Evolutionary conservation across 192 early-diverging fungal genomes (phyloP).

Genomic region (Funneliformis geosporum): DNA sequence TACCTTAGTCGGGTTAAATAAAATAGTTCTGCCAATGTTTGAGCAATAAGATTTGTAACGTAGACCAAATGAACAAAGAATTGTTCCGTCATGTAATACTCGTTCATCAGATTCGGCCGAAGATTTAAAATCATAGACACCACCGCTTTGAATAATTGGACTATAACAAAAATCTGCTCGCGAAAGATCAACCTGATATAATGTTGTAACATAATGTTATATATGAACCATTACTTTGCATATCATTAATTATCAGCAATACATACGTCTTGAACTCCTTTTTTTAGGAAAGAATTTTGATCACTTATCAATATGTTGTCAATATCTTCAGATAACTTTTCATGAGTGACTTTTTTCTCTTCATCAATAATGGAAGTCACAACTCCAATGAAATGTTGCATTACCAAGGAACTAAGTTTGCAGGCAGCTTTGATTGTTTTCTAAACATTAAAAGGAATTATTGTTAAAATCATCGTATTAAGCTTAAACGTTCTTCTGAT

Average conservation of each 20-base stretch:
- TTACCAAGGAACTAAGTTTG: constrained; percentile 68
- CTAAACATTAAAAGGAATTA: constrained; percentile 41
- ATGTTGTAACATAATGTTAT: constrained; percentile 5
- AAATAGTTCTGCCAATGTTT: constrained; percentile 88
- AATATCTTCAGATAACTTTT: constrained; percentile 70
- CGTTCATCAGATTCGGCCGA: constrained; percentile 74
- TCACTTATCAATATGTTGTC: constrained; percentile 68
- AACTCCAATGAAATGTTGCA: constrained; percentile 85
- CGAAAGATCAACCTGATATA: constrained; percentile 55
- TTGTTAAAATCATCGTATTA: no score
- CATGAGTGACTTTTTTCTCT: constrained; percentile 84
- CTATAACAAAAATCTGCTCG: constrained; percentile 87
- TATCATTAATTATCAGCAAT: background rate
- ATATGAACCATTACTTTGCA: background rate
- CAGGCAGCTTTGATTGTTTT: constrained; percentile 72
- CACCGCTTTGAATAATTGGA: constrained; percentile 96
- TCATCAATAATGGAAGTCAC: constrained; percentile 88
- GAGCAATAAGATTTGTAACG: constrained; percentile 96
- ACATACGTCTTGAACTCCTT: constrained; percentile 66
- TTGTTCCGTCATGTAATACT: constrained; percentile 77
- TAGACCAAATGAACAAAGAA: constrained; percentile 91
- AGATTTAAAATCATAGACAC: constrained; percentile 83
- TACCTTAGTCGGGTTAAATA: constrained; percentile 87
- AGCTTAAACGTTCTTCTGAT: no score
- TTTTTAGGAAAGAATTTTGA: constrained; percentile 57